Base-by-base conservation (phyloP, 1,284 basidiomycete species). In the Malassezia cuniculi region DNA sequence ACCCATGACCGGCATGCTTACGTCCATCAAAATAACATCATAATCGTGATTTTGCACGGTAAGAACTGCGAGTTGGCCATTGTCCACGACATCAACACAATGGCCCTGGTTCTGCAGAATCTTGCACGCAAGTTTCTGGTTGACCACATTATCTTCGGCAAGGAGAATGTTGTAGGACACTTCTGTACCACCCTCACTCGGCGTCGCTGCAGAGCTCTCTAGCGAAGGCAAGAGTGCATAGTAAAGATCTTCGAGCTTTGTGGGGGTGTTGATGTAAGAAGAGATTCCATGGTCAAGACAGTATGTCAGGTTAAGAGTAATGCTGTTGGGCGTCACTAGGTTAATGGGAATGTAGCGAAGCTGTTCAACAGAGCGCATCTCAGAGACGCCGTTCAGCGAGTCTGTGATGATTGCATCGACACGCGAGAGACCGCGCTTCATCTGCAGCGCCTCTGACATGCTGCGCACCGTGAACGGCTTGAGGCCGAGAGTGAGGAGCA, bases 341-440 rank as follows among this genome's bases (percentile, higher is more conserved):
- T 95, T 87, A 52, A 94, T 83, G 1, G 93, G 93, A 50, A 97
- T 93, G 66, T 95, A 95, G 35, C 90, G 77, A 41, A 97, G 71
- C 64, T 94, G 85, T 65, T 97, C 93, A 52, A 85, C 78, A 58
- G 90, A 86, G 38, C 90, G 76, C 51, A 97, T 74, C 55, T 76
- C 78, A 60, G 93, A 84, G 68, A 90, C 86, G 51, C 85, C 78
- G 28, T 70, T 73, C 34, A 90, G 71, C 33, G 83, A 83, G 70
- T 97, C 90, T 18, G 90, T 82, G 25, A 95, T 81, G 55, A 97
- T 90, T 8, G 89, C 89, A 68, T 97, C 93, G 58, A 94, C 83
- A 66, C 85, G 80, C 3, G 82, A 84, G 57, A 82, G 82, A 22
- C 77, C 77, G 34, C 82, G 79, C 70, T 82, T 58, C 80, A 78